Percentiles rank a stretch among this genome's conserved stretches.
Conservation (phyloP, 345 rosid genomes). For the Trapa bicornis region DNA sequence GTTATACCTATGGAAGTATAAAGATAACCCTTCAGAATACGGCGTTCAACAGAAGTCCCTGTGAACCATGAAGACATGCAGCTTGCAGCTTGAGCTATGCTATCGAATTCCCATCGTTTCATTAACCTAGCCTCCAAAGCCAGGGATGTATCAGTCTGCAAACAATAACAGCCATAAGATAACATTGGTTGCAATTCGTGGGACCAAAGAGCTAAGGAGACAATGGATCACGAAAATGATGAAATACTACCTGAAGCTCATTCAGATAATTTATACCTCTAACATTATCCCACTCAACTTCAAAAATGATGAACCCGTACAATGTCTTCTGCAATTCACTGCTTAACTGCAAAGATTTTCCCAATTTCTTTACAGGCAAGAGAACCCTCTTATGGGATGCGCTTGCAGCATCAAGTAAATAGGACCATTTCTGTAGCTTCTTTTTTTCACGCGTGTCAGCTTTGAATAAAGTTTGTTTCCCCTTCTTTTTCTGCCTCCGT, state of each 20-base stretch:
- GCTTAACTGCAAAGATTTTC: conserved; percentile 39
- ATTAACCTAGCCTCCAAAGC: conserved; percentile 82
- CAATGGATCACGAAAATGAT: conserved; percentile 8
- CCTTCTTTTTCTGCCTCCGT: conserved; percentile 30
- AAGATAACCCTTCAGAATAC: conserved; percentile 43
- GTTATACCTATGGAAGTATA: conserved; percentile 40
- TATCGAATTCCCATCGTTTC: conserved; percentile 97
- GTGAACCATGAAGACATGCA: conserved; percentile 72
- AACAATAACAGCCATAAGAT: conserved; percentile 4
- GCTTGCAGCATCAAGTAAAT: conserved; percentile 45
- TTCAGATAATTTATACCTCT: conserved; percentile 84
- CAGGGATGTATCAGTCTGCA: conserved; percentile 84
- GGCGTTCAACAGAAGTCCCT: conserved; percentile 45
- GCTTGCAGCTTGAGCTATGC: conserved; percentile 61
- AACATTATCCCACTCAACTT: conserved; percentile 68
- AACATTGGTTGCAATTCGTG: not conserved
- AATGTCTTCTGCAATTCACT: conserved; percentile 66
- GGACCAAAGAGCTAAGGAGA: not conserved
- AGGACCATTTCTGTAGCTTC: conserved; percentile 53
- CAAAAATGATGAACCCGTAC: conserved; percentile 88
- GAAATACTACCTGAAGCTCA: conserved; percentile 72
- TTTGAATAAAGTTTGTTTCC: conserved; percentile 23
- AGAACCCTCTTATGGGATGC: conserved; percentile 42
- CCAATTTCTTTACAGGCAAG: conserved; percentile 63
- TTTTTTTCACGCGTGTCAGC: conserved; percentile 19